Conservation (phyloP, 2,329 filamentous ascomycete species). For the Ceratocystiopsis minuta region DNA sequence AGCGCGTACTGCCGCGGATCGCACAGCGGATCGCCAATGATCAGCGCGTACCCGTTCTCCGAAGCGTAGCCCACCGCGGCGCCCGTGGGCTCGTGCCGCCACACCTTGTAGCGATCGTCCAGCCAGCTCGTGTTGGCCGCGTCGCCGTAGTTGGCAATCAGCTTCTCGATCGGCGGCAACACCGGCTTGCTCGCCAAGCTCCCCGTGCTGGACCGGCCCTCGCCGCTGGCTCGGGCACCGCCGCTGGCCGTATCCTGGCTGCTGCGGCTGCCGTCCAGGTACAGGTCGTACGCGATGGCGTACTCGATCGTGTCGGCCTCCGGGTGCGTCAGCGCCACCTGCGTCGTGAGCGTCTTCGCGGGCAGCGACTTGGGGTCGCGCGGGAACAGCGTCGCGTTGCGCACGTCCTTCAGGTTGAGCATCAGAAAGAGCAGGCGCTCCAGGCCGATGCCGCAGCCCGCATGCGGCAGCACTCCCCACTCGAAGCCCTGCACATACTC, state of each 20-base stretch:
- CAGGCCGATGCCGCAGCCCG: slow-evolving; percentile 74
- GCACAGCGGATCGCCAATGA: slow-evolving; percentile 77
- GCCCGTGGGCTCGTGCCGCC: slow-evolving; percentile 62
- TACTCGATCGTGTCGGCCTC: slow-evolving; percentile 65
- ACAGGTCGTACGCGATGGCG: slow-evolving; percentile 24
- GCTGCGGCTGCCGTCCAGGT: slow-evolving; percentile 6
- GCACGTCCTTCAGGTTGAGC: slow-evolving; percentile 73
- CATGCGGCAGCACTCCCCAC: slow-evolving; percentile 75
- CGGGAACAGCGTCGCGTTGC: slow-evolving; percentile 72
- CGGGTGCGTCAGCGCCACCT: slow-evolving; percentile 57
- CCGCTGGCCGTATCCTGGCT: neutral
- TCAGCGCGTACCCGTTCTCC: slow-evolving; percentile 47
- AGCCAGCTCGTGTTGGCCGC: slow-evolving; percentile 89
- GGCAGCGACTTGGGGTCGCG: slow-evolving; percentile 80
- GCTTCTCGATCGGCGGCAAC: slow-evolving; percentile 60
- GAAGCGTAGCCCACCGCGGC: slow-evolving; percentile 73
- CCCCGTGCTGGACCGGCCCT: neutral
- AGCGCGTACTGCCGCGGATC: slow-evolving; percentile 58
- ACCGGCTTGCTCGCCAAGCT: neutral
- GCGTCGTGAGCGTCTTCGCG: slow-evolving; percentile 23
- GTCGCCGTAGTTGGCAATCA: slow-evolving; percentile 91
- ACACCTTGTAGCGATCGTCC: slow-evolving; percentile 73
- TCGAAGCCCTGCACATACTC: slow-evolving; percentile 83
- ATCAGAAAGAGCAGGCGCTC: slow-evolving; percentile 79
- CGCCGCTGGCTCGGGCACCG: neutral